Conservation (phyloP, 345 rosid genomes). For the Moringa oleifera region DNA sequence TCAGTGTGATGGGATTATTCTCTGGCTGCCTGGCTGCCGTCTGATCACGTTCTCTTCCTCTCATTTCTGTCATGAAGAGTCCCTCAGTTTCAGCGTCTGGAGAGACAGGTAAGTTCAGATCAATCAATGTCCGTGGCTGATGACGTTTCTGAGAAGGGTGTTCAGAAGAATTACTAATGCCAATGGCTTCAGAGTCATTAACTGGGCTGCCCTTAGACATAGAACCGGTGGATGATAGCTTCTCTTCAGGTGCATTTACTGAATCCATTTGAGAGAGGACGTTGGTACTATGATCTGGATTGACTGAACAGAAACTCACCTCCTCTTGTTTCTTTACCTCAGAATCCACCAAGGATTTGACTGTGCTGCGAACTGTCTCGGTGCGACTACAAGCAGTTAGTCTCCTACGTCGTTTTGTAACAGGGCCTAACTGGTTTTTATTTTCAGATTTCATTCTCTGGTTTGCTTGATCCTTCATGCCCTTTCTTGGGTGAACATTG, state of each 20-base stretch:
- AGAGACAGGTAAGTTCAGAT: slow-evolving; percentile 43
- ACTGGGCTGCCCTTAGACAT: background rate
- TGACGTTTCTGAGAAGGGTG: slow-evolving; percentile 16
- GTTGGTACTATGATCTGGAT: slow-evolving; percentile 10
- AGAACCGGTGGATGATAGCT: slow-evolving; percentile 22
- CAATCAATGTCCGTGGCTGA: slow-evolving; percentile 32
- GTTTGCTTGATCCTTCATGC: slow-evolving; percentile 11
- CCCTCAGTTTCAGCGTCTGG: slow-evolving; percentile 32
- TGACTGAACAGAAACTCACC: slow-evolving; percentile 10
- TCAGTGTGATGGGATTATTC: background rate
- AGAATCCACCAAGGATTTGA: slow-evolving; percentile 4
- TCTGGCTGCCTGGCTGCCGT: slow-evolving; percentile 5
- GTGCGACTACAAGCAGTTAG: slow-evolving; percentile 19
- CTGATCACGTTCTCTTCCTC: slow-evolving; percentile 9
- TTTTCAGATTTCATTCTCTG: slow-evolving; percentile 19
- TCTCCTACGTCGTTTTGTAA: slow-evolving; percentile 21
- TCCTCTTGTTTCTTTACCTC: slow-evolving; percentile 20
- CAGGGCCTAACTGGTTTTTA: slow-evolving; percentile 19
- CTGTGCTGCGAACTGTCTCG: slow-evolving; percentile 14
- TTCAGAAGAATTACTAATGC: slow-evolving; percentile 15
- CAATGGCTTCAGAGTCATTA: slow-evolving; percentile 13
- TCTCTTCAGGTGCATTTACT: slow-evolving; percentile 9
- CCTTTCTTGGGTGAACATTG: slow-evolving; percentile 17
- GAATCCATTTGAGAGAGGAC: slow-evolving; percentile 1
- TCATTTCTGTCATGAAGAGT: slow-evolving; percentile 12